Base-by-base conservation (phyloP, 441 rosid genomes). In the Biscutella laevigata region DNA sequence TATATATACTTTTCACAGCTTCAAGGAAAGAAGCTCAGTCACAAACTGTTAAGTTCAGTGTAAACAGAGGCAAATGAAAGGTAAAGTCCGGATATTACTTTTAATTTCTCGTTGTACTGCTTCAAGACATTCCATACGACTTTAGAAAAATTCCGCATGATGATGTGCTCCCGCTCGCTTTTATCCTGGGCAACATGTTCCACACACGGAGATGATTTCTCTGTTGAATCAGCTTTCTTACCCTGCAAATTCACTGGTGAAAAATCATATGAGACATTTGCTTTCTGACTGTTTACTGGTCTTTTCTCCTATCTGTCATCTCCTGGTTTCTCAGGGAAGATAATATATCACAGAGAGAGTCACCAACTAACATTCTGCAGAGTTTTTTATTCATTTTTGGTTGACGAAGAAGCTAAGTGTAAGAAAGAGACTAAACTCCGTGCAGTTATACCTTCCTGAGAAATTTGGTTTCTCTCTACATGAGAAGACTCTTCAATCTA, bases 111-210 rank as follows among this genome's bases (percentile, higher is more conserved):
- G 48, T 77, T 80, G 58, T 74, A 68, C 72, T 83, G 80, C 83
- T 83, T 83, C 76, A 91, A 67, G 43, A 88, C 80, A 25, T 60
- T 85, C 96, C 88, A 85, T 53, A 83, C 4, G 59, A 81, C 80
- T 78, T 73, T 80, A 24, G 95, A 83, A 74, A 91, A 79, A 66
- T 77, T 79, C 38, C 74, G 79, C 78, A 69, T 78, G 41, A 80
- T 77, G 59, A 48, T 68, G 63, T 76, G 49, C 57, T 69, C 67
- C 66, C 87, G 78, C 30, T 84, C 78, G 33, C 25, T 68, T 27
- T 46, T 70, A 42, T 57, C 47, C 35, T 39, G 30, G 61, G 62
- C 57, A 66, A 38, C 49, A 66, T 24, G 53, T n/a, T 68, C 67
- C 15, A 60, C 40, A 33, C 42, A 62, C 14, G 40, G 49, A 57